Base-by-base conservation (phyloP, 306 rosid genomes). In the Urtica urens region DNA sequence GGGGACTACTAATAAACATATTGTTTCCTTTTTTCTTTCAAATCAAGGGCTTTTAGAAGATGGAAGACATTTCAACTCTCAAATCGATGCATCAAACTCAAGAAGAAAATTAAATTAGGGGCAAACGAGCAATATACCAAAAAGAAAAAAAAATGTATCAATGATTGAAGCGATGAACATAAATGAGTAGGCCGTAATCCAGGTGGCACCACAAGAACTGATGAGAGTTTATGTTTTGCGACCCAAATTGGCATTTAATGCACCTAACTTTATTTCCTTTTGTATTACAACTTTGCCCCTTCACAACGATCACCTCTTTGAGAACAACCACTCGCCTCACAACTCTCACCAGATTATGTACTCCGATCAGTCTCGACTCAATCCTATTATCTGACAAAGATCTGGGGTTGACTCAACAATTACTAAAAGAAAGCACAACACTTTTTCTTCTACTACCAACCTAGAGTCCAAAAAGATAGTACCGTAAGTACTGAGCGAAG, bases 121-220 rank as follows among this genome's bases (percentile, higher is more conserved):
- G 49, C 13, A 23, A 46, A 23, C 23, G 51, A 22, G 53, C 53
- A 15, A 48, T 27, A n/a, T n/a, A 26, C 26, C 11, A 23, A n/a
- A n/a, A n/a, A n/a, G n/a, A n/a, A n/a, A n/a, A n/a, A n/a, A n/a
- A 48, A 48, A 19, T 28, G 8, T 15, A 1, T 29, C 46, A 62
- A 38, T 28, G 5, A 28, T 1, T 29, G 51, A 62, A 38, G n/a
- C 18, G 35, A 62, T 26, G 21, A 22, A 47, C 33, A 34, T 66
- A 37, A 30, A 41, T 60, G n/a, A 51, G 25, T 39, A 38, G 38
- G 47, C 23, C 45, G 35, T 34, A 59, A 26, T 58, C 50, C 34
- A 26, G 41, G 29, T 38, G 57, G 37, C 43, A 53, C 53, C 27
- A 38, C 19, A 28, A 53, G 51, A 46, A 16, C 20, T 24, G 47